A percentile compares a stretch with the other conserved stretches of the same genome.
Conservation (phyloP, 2,329 filamentous ascomycete genomes). For the Byssochlamys sp. region DNA sequence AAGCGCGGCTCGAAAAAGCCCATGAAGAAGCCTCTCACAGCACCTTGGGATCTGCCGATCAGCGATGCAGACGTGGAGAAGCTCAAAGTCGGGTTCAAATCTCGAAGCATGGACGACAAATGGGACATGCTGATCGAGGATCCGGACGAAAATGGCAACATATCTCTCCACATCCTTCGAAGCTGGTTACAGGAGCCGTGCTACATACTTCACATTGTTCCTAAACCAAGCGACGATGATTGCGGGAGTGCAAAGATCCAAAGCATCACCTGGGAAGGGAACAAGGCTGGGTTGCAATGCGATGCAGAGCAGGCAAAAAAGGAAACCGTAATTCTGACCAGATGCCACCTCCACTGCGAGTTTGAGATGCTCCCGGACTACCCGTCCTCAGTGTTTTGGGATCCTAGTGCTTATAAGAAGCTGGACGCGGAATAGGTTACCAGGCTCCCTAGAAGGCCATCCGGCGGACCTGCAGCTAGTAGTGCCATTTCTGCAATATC, state of each 20-base stretch:
- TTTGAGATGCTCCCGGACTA: slow-evolving; percentile 12
- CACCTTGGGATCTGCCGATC: slow-evolving; percentile 11
- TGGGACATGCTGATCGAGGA: slow-evolving; percentile 13
- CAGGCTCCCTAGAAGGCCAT: not conserved
- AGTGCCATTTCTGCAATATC: too few species aligned
- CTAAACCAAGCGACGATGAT: not conserved
- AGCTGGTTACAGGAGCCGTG: slow-evolving; percentile 11
- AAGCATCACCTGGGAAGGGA: slow-evolving; percentile 5
- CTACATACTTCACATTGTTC: not conserved
- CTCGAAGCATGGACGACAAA: slow-evolving; percentile 13
- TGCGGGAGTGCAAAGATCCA: not conserved
- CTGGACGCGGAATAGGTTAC: not conserved
- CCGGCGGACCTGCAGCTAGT: too few species aligned
- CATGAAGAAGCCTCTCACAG: slow-evolving; percentile 8
- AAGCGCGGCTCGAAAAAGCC: slow-evolving; percentile 5
- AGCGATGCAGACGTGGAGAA: slow-evolving; percentile 14
- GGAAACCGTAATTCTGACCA: slow-evolving; percentile 12
- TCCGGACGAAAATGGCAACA: slow-evolving; percentile 10
- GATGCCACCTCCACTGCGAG: slow-evolving; percentile 9
- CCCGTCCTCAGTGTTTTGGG: slow-evolving; percentile 10
- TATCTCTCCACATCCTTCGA: slow-evolving; percentile 13
- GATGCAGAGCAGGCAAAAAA: slow-evolving; percentile 14
- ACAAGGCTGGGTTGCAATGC: slow-evolving; percentile 8
- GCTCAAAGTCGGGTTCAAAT: slow-evolving; percentile 13
- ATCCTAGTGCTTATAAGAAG: not conserved